Evolutionary conservation across 2,329 filamentous ascomycete species (phyloP), one percentile per base, ranked within the genome.

Genomic region (Thelonectria olida): DNA sequence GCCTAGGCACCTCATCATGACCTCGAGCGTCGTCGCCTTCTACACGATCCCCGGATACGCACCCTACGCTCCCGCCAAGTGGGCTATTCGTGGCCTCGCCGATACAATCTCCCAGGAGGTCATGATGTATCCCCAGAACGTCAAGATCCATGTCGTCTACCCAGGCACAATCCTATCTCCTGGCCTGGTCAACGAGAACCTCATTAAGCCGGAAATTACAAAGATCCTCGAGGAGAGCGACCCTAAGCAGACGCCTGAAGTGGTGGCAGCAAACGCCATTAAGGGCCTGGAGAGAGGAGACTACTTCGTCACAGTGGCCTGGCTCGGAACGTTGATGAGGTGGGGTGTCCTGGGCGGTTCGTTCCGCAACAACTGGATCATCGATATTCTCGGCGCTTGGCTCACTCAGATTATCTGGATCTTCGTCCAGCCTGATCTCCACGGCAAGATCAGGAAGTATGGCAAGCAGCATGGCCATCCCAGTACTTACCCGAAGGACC

Each of bases 51-150:
- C 90, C 12, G 96, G 96, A 23, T 99, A 99, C 77, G 85, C 84
- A 0, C 86, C 92, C 0, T 99, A 99, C 77, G 86, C 89, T 1
- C 92, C 95, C 3, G 84, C 90, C 57, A 99, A 99, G 80, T 89
- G 90, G 54, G 96, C 96, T 2, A 83, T 99, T 67, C 89, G 93
- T 59, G 90, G 88, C 15, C 83, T 99, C 13, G 91, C 91, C 54
- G 96, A 99, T 74, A 90, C 89, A 0, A 82, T 99, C 50, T 88
- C 88, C 20, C 92, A 95, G 73, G 96, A 99, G 79, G 81, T 96
- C 42, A 83, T 93, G 70, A 81, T 97, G 52, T 99, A 98, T 81
- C 93, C 94, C 44, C 90, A 90, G 54, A 86, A 90, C 42, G 89
- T 98, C 54, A 88, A 91, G 69, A 83, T 97, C 19, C 92, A 97